Percentiles rank a stretch among this genome's conserved stretches.
Evolutionary conservation across 495 filamentous ascomycete genomes (phyloP).

Genomic region (Neohortaea acidophila): DNA sequence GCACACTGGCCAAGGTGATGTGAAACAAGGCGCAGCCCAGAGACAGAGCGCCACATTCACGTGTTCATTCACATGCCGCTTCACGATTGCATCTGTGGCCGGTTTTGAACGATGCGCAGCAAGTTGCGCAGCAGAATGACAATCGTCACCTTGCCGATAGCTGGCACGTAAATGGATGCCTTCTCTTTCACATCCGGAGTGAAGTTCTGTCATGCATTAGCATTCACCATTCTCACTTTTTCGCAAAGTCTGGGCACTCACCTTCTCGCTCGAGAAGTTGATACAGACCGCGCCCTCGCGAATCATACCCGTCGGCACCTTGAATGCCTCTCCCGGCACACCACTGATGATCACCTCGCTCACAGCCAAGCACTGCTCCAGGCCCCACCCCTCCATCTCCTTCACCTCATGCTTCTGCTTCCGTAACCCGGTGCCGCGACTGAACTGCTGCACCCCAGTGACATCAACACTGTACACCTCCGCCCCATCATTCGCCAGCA

Average conservation of each 20-base stretch:
- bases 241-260: conserved; percentile 19
- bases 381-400: conserved; percentile 54
- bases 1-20: neutral
- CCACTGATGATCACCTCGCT: conserved; percentile 91
- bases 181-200: conserved; percentile 73
- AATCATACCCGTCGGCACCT: conserved; percentile 68
- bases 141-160: conserved; percentile 95
- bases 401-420: conserved; percentile 69
- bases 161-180: conserved; percentile 92
- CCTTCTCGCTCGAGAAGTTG: conserved; percentile 90
- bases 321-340: conserved; percentile 73
- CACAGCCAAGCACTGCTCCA: conserved; percentile 66
- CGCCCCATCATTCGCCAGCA: conserved; percentile 91
- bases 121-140: conserved; percentile 79
- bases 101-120: conserved; percentile 28
- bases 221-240: neutral
- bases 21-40: neutral
- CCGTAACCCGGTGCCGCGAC: conserved; percentile 67
- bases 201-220: conserved; percentile 49
- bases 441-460: conserved; percentile 82
- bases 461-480: conserved; percentile 90
- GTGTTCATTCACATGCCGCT: neutral
- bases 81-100: neutral
- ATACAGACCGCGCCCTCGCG: conserved; percentile 86
- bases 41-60: neutral